Base-by-base conservation (phyloP, 192 early-diverging fungal species). In the Backusella westeae region DNA sequence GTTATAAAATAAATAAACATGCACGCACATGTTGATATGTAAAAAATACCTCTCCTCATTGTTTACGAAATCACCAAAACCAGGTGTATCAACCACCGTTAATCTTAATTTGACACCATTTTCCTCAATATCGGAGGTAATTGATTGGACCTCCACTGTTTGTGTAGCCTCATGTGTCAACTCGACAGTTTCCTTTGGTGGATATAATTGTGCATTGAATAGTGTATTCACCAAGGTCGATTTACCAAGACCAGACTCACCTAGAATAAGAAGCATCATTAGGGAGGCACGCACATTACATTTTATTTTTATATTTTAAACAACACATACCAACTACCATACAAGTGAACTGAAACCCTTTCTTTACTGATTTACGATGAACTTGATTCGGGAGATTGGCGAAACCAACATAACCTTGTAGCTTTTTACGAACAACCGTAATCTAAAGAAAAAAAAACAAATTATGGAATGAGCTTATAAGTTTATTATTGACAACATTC, bases 1-100 rank as follows among this genome's bases (percentile, higher is more conserved):
- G 9, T 67, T 67, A 39, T 19, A 17, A 5, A 69, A 1, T 21
- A 5, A 35, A 29, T 69, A 17, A 67, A 23, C 68, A 15, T 52
- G 5, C 34, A n/a, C 21, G 5, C 53, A 10, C 34, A 26, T 26
- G 34, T 39, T 39, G 12, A 44, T 39, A 21, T 49, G 32, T 71
- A 2, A 14, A 17, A 17, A 49, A 21, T 85, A 94, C 92, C 95
- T 94, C 59, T 96, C 92, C 73, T 98, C 96, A 84, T 99, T 99
- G 88, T 98, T 99, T 79, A 99, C 94, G 84, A 95, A 96, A 82
- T 99, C 98, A 76, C 98, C 96, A 81, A 96, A 99, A 15, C 97
- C 98, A 52, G 97, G 98, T 32, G 98, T 98, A 79, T 99, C 98
- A 21, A 97, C 96, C 29, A 99, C 94, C 42, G 92, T 98, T 15